Conservation (phyloP, 2,329 filamentous ascomycete genomes). For the Cadophora gregata region DNA sequence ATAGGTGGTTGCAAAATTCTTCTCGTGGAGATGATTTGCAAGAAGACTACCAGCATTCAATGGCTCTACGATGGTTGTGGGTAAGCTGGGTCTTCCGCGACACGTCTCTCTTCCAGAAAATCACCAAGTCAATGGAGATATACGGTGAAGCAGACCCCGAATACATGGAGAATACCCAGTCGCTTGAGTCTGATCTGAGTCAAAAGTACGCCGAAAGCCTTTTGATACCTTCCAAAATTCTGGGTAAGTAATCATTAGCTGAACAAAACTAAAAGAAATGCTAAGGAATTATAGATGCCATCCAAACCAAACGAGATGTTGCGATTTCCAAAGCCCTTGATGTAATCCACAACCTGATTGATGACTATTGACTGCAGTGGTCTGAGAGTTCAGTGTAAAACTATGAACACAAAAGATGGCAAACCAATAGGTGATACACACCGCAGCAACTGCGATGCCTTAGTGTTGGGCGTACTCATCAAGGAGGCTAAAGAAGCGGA, state of each 20-base stretch:
- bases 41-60: background rate
- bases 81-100: slow-evolving; percentile 5
- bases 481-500: background rate
- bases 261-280: too few species aligned
- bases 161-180: background rate
- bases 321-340: background rate
- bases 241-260: background rate
- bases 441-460: background rate
- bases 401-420: too few species aligned
- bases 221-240: background rate
- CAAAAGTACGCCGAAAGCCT: background rate
- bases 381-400: background rate
- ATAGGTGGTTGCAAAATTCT: background rate
- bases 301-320: background rate
- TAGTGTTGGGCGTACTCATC: background rate
- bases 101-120: background rate
- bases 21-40: background rate
- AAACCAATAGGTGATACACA: too few species aligned
- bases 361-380: too few species aligned
- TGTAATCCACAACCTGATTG: background rate
- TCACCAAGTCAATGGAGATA: background rate
- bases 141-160: background rate
- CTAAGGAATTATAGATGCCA: background rate
- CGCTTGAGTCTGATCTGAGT: background rate
- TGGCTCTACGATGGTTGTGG: background rate